These are phyloP conservation scores for Verbascum thapsus DNA, from an alignment of 257 asterid species.

Conservation along the genomic window DNA sequence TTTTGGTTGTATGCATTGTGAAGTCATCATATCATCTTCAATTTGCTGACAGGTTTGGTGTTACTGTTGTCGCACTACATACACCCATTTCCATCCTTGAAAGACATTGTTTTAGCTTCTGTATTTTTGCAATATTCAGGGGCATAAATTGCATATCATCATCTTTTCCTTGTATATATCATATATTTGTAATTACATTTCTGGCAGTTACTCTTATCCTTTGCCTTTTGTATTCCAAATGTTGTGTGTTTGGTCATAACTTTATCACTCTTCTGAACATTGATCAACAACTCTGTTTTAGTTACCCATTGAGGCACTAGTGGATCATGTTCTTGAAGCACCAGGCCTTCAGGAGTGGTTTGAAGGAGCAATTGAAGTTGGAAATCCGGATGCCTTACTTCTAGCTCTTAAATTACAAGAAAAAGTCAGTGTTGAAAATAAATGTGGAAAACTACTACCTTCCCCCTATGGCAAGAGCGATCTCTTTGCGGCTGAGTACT, in stretches of 20 bases:
- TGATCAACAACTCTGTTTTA: slow-evolving; percentile 39
- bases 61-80: background rate
- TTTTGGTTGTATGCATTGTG: background rate
- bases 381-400: slow-evolving; percentile 91
- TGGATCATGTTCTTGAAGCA: slow-evolving; percentile 74
- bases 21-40: background rate
- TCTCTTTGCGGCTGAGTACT: slow-evolving; percentile 62
- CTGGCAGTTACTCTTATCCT: too few species aligned
- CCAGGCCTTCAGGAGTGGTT: slow-evolving; percentile 87
- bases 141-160: background rate
- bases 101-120: background rate
- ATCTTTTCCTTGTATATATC: background rate
- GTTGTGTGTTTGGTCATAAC: slow-evolving; percentile 7
- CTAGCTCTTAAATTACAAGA: slow-evolving; percentile 77
- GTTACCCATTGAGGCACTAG: slow-evolving; percentile 68
- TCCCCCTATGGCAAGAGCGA: slow-evolving; percentile 62
- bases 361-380: slow-evolving; percentile 69
- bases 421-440: slow-evolving; percentile 49
- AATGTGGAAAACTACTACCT: slow-evolving; percentile 76
- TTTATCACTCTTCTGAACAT: slow-evolving; percentile 27
- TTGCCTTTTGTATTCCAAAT: too few species aligned
- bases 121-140: background rate
- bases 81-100: background rate
- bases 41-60: background rate
- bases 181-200: too few species aligned